Conservation (phyloP, 768 basidiomycete species). For the Pleurotus pulmonarius region DNA sequence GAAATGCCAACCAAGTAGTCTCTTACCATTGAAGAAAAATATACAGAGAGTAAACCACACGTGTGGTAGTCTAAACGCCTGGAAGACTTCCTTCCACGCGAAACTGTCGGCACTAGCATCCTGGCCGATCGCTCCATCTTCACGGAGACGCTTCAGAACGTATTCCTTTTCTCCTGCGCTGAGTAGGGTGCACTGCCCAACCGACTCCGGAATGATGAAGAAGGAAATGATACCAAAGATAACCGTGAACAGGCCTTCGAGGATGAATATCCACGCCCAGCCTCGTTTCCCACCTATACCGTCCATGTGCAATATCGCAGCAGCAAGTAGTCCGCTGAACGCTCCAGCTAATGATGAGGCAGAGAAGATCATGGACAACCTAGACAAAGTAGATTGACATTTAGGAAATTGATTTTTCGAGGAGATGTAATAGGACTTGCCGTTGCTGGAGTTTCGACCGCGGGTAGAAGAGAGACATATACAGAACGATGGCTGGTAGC, state of each 20-base stretch:
- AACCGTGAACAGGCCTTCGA: conserved; percentile 45
- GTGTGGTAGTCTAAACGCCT: conserved; percentile 30
- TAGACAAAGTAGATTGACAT: conserved; percentile 9
- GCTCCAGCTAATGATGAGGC: background rate
- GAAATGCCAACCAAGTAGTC: background rate
- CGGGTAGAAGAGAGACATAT: conserved; percentile 55
- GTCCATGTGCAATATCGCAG: conserved; percentile 43
- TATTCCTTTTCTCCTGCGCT: conserved; percentile 5
- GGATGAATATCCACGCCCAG: conserved; percentile 46
- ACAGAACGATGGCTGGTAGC: conserved; percentile 55
- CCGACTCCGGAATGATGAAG: conserved; percentile 32
- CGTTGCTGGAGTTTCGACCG: conserved; percentile 38
- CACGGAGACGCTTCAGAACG: conserved; percentile 9
- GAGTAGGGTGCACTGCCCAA: conserved; percentile 12
- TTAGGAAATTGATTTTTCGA: no score
- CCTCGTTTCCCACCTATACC: conserved; percentile 37
- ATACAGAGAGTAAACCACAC: conserved; percentile 27
- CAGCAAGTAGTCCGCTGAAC: conserved; percentile 26
- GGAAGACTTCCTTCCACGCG: conserved; percentile 33
- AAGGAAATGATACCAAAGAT: conserved; percentile 35
- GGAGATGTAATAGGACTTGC: background rate
- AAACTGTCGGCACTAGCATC: conserved; percentile 25
- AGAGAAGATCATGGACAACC: conserved; percentile 3
- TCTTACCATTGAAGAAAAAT: conserved; percentile 30
- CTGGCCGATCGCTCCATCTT: conserved; percentile 13